Conservation (phyloP, 2,329 filamentous ascomycete species). For the Diaporthe capsici region DNA sequence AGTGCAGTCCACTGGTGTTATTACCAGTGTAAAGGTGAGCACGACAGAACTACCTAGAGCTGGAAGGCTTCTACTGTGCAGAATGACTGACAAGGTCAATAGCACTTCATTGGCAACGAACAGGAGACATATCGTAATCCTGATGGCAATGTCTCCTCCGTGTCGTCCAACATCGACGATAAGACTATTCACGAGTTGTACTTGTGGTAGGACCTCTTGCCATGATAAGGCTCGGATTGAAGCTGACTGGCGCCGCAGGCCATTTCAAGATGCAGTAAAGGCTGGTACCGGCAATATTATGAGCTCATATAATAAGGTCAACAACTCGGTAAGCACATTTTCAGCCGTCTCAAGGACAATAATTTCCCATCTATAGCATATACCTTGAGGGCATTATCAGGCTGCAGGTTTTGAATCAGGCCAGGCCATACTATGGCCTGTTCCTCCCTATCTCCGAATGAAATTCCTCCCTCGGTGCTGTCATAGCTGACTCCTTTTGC, state of each 20-base stretch:
- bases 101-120: conserved; percentile 76
- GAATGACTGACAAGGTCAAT: conserved; percentile 47
- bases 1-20: conserved; percentile 78
- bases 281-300: conserved; percentile 70
- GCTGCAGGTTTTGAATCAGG: too few species aligned
- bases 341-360: too few species aligned
- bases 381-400: too few species aligned
- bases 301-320: conserved; percentile 70
- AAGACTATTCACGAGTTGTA: conserved; percentile 64
- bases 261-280: conserved; percentile 67
- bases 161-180: conserved; percentile 60
- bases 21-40: conserved; percentile 68
- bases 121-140: conserved; percentile 68
- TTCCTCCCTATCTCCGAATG: too few species aligned
- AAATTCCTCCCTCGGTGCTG: too few species aligned
- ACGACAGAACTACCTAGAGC: neutral
- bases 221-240: too few species aligned
- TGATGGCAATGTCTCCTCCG: conserved; percentile 64
- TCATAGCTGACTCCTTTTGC: too few species aligned
- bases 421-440: too few species aligned
- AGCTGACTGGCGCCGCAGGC: conserved; percentile 35
- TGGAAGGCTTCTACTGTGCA: neutral
- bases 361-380: too few species aligned
- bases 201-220: conserved; percentile 53
- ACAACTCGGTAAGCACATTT: neutral